These are phyloP conservation scores for Beta corolliflora DNA, from an alignment of 179 eudicot genomes.

Conservation along the genomic window DNA sequence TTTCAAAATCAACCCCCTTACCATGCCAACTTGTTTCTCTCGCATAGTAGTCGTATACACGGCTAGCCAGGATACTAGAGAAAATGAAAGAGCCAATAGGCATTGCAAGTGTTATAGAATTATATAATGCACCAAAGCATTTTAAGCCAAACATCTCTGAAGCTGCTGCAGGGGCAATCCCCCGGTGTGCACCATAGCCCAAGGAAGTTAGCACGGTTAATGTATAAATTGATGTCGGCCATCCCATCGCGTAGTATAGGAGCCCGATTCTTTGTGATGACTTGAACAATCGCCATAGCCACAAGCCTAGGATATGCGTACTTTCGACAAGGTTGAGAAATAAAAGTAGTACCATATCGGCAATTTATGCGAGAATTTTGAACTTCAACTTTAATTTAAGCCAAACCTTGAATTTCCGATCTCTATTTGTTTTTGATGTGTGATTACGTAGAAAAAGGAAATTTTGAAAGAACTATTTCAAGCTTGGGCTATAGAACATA, in stretches of 20 bases:
- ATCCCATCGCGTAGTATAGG: conserved; percentile 41
- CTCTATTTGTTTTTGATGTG: background rate
- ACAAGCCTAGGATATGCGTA: conserved; percentile 47
- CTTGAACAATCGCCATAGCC: conserved; percentile 44
- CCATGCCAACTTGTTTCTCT: conserved; percentile 39
- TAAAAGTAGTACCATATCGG: background rate
- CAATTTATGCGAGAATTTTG: background rate
- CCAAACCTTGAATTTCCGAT: background rate
- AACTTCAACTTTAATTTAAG: background rate
- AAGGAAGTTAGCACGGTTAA: conserved; percentile 34
- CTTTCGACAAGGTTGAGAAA: conserved; percentile 25
- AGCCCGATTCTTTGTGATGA: conserved; percentile 41
- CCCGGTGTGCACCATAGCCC: conserved; percentile 53
- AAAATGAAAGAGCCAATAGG: conserved; percentile 58
- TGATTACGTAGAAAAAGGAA: background rate
- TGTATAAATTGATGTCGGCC: conserved; percentile 44
- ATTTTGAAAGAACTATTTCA: background rate
- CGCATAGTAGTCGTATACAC: conserved; percentile 64
- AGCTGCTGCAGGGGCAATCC: conserved; percentile 40
- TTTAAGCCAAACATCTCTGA: conserved; percentile 48
- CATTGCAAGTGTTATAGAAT: conserved; percentile 37
- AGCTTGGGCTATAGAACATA: too few species aligned
- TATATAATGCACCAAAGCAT: conserved; percentile 39
- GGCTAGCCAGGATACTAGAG: conserved; percentile 63
- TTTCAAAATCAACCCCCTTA: background rate